Evolutionary conservation across 1,284 basidiomycete genomes (phyloP).

Genomic region (Ganoderma boninense): DNA sequence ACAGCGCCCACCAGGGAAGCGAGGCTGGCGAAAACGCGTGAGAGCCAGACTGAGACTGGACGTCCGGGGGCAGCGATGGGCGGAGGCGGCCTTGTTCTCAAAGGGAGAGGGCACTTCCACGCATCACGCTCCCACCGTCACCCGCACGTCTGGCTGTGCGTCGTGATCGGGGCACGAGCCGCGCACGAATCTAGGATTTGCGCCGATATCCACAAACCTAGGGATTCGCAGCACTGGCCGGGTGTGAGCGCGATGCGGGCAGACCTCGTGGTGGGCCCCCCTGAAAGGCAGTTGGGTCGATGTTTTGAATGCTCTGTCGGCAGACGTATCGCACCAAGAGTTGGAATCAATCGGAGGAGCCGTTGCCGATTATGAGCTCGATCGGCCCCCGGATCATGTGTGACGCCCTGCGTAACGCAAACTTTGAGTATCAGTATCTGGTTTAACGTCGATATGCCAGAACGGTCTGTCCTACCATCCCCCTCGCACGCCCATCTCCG

Average conservation of each 20-base stretch:
- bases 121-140: background rate
- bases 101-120: background rate
- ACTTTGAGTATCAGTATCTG: background rate
- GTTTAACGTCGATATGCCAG: background rate
- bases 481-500: background rate
- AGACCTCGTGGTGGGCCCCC: background rate
- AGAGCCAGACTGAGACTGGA: background rate
- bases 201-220: slow-evolving; percentile 14
- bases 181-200: slow-evolving; percentile 20
- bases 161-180: background rate
- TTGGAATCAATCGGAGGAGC: background rate
- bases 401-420: background rate
- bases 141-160: background rate
- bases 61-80: no score
- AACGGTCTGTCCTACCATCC: background rate
- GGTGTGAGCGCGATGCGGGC: slow-evolving; percentile 22
- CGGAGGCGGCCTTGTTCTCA: background rate
- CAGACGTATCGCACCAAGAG: background rate
- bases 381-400: background rate
- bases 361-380: background rate
- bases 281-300: background rate
- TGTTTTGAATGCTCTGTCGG: background rate
- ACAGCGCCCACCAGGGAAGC: slow-evolving; percentile 4
- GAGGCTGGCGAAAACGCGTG: background rate
- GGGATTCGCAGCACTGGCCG: slow-evolving; percentile 27